Conservation (phyloP, 768 basidiomycete genomes). For the Termitomyces sp. region DNA sequence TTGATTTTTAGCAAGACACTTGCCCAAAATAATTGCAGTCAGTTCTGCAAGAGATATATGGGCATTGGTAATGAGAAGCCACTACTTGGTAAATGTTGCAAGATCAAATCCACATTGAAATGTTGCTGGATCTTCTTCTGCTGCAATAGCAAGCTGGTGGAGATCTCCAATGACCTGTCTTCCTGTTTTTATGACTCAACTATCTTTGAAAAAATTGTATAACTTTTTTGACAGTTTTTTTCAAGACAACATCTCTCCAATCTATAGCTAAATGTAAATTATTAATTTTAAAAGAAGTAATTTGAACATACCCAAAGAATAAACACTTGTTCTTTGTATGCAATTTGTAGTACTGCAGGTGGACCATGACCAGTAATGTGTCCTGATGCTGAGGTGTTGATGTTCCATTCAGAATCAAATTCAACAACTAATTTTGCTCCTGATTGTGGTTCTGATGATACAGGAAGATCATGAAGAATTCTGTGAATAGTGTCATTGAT, state of each 20-base stretch:
- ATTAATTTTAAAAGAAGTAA: neutral
- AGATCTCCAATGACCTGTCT: neutral
- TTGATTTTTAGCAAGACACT: neutral
- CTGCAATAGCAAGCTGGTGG: neutral
- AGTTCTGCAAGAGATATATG: neutral
- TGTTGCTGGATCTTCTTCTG: neutral
- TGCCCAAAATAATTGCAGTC: neutral
- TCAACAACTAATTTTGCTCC: constrained; percentile 12
- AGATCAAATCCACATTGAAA: neutral
- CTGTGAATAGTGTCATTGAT: constrained; percentile 16
- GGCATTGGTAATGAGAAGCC: neutral
- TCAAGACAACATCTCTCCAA: neutral
- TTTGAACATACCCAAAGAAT: constrained; percentile 13
- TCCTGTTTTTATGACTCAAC: neutral
- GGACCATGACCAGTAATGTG: constrained; percentile 10
- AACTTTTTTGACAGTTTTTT: neutral
- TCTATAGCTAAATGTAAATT: neutral
- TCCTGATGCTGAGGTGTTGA: constrained; percentile 14
- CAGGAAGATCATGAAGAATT: constrained; percentile 13
- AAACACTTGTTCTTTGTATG: constrained; percentile 14
- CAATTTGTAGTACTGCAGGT: constrained; percentile 4
- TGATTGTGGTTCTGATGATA: neutral
- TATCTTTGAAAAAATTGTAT: neutral
- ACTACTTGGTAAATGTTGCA: neutral
- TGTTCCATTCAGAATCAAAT: constrained; percentile 23